Evolutionary conservation across 2,329 filamentous ascomycete genomes (phyloP).

Genomic region (Aspergillus cejpii): DNA sequence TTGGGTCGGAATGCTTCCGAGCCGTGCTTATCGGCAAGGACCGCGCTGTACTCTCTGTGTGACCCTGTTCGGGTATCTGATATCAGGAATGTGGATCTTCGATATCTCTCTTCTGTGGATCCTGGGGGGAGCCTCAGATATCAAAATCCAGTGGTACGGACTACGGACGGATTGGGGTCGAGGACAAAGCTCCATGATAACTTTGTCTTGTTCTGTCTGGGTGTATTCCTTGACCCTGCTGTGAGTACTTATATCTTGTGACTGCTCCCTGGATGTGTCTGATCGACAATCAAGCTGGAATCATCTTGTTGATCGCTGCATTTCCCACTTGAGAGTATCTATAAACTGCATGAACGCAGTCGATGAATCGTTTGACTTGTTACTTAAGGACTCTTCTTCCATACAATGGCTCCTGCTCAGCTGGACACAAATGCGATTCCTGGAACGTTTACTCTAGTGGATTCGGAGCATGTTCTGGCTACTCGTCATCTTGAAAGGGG

Average conservation of each 20-base stretch:
- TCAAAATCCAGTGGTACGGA: background rate
- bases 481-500: slow-evolving; percentile 26
- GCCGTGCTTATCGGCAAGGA: background rate
- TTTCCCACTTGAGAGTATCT: background rate
- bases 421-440: slow-evolving; percentile 31
- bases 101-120: background rate
- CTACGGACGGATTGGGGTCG: background rate
- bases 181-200: background rate
- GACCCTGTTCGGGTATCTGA: background rate
- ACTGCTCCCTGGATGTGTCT: background rate
- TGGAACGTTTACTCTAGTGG: slow-evolving; percentile 43
- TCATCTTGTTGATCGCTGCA: background rate
- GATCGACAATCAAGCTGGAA: background rate
- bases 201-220: no score
- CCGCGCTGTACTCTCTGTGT: background rate
- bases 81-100: background rate
- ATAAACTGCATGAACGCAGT: background rate
- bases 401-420: slow-evolving; percentile 22
- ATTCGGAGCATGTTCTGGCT: slow-evolving; percentile 33
- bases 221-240: background rate
- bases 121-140: background rate
- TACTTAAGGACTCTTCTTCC: background rate
- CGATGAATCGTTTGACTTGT: background rate
- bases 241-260: background rate
- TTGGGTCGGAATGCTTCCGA: background rate